Evolutionary conservation across 352 stramenopile species (phyloP), one percentile per base, ranked within the genome.

Genomic region (Phytophthora sojae): DNA sequence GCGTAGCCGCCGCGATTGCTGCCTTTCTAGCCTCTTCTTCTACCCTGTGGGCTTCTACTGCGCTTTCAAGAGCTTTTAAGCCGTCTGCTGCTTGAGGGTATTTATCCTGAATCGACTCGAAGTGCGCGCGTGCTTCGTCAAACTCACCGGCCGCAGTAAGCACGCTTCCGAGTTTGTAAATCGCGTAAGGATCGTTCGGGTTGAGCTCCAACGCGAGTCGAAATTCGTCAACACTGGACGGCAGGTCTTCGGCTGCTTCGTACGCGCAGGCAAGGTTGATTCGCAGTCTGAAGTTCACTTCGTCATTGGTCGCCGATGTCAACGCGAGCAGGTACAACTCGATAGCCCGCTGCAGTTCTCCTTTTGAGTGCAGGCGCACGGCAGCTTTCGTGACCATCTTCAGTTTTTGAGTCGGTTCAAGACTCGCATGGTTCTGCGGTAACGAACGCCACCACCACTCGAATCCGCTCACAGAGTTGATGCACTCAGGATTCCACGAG

Each of bases 371-470:
- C 32, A 91, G 71, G 5, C 80, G 68, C 30, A 95, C 81, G 0
- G 87, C 87, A n/a, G 85, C 85, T 64, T 90, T 91, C 6, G 85
- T 91, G 30, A 95, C 87, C 70, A 88, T 81, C 69, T 93, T 95
- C n/a, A 95, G 72, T 56, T 93, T 92, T 50, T 92, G 82, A 8
- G 81, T 87, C 17, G 82, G 83, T 50, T 91, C 81, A 11, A 95
- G 65, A 52, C 61, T 88, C 0, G 79, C 37, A 58, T 95, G 85
- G 49, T 91, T 77, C 47, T 81, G 76, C 11, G 87, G 87, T 0
- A 95, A 71, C 25, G 87, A 92, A 5, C 87, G 75, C 87, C 87
- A 93, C 83, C 82, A 95, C 87, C 87, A 95, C 58, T 93, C 83
- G 61, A 93, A 93, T 3, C 87, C 83, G 55, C 83, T 92, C 21